Evolutionary conservation across 805 yeast genomes (phyloP), one percentile per base, ranked within the genome.

Genomic region (Blastobotrys robertii): DNA sequence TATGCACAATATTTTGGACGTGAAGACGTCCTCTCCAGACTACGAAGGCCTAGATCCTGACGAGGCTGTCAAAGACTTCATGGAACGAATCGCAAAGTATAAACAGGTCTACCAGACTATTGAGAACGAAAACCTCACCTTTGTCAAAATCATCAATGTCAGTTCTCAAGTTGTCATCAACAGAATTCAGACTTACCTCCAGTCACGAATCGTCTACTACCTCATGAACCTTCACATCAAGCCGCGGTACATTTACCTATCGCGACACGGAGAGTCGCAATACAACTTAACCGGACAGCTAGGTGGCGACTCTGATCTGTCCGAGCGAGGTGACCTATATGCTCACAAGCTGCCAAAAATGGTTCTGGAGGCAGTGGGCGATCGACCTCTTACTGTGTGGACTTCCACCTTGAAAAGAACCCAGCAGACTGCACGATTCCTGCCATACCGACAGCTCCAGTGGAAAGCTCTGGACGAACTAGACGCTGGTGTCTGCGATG

Each of bases 401-500:
- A 90, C 97, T 1, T 85, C 96, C 2, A 90, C 97, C 0, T 70
- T 90, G 52, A 77, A 72, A 49, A 72, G 98, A 63, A 90, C 98
- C 5, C 92, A 85, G 62, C 95, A 90, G 60, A 90, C 97, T 1
- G 90, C 96, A 1, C 76, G 82, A 46, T 73, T 70, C 59, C 69
- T 90, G 53, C 86, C 92, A 1, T 85, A 83, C 62, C 78, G 81
- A 46, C 81, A 87, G 59, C 69, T 87, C 51, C 82, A 81, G 50
- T 90, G 98, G 99, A 92, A 92, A 63, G 97, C 97, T 0, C 68
- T 90, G 52, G 97, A 90, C 61, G 98, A 90, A 65, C 73, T 90
- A 48, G 97, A 90, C 61, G 97, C 97, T 0, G 98, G 98, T 8
- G 88, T 85, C 16, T 90, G 97, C 62, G 98, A 90, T 63, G 97